Percentiles rank a stretch among this genome's conserved stretches.
Evolutionary conservation across 140 eudicot species (phyloP).

Genomic region (Flaveria floridana): DNA sequence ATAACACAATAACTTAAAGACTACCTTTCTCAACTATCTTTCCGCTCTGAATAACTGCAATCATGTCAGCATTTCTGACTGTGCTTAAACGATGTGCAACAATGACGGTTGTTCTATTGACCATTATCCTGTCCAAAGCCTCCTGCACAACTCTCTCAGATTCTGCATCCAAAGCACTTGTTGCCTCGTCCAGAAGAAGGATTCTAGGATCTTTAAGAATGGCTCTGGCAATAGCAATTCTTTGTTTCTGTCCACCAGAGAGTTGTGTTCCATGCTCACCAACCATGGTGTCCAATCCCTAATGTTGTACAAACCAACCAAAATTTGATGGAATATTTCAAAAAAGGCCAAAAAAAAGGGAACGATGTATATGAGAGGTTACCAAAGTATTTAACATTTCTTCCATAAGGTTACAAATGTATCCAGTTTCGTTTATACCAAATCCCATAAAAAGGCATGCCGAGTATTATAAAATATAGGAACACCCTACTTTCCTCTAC

Average conservation of each 20-base stretch:
- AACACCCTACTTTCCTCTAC: no score
- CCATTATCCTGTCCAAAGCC: slow-evolving; percentile 85
- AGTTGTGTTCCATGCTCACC: slow-evolving; percentile 94
- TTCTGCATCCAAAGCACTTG: slow-evolving; percentile 92
- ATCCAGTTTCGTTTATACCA: no score
- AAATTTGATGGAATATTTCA: not conserved
- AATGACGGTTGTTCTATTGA: slow-evolving; percentile 70
- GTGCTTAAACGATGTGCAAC: slow-evolving; percentile 92
- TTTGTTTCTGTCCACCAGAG: slow-evolving; percentile 91
- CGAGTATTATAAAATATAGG: no score
- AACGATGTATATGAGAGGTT: no score
- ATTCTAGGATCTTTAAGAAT: slow-evolving; percentile 74
- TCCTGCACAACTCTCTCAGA: slow-evolving; percentile 84
- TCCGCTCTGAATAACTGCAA: slow-evolving; percentile 81
- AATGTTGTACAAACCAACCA: slow-evolving; percentile 1
- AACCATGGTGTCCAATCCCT: slow-evolving; percentile 85
- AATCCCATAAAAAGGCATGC: no score
- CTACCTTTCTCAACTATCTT: slow-evolving; percentile 20
- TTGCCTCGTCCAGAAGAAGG: slow-evolving; percentile 83
- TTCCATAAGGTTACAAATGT: not conserved
- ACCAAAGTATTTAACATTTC: no score
- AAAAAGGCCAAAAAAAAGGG: no score
- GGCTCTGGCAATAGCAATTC: slow-evolving; percentile 87
- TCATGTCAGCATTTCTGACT: slow-evolving; percentile 68
- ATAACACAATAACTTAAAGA: not conserved